Conservation (phyloP, 2,329 filamentous ascomycete genomes). For the Hirsutella minnesotensis region DNA sequence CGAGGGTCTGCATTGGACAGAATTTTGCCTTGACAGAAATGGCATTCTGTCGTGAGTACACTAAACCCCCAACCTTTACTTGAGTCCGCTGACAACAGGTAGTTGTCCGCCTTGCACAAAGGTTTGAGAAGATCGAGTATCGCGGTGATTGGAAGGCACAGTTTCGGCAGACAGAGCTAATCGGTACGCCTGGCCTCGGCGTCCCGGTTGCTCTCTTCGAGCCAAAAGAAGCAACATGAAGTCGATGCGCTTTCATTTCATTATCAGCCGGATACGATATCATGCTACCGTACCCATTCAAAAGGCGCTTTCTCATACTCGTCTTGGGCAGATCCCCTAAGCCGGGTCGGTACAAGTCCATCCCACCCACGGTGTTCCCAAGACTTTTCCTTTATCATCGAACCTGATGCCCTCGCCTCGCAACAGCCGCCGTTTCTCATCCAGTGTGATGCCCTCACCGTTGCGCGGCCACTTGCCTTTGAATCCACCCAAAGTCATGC, state of each 20-base stretch:
- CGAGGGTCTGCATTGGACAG: slow-evolving; percentile 65
- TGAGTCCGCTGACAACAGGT: not conserved
- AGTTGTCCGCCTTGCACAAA: slow-evolving; percentile 44
- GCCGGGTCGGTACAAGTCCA: slow-evolving; percentile 17
- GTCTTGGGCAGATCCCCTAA: too few relatives aligned
- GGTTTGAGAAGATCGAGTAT: slow-evolving; percentile 42
- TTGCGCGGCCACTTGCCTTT: slow-evolving; percentile 52
- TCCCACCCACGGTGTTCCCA: slow-evolving; percentile 41
- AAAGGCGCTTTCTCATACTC: too few relatives aligned
- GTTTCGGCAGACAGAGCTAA: slow-evolving; percentile 29
- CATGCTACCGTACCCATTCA: too few relatives aligned
- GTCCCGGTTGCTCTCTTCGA: slow-evolving; percentile 28
- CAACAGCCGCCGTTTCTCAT: slow-evolving; percentile 52
- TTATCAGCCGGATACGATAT: not conserved
- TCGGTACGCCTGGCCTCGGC: slow-evolving; percentile 29
- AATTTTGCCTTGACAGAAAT: slow-evolving; percentile 75
- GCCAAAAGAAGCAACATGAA: slow-evolving; percentile 1
- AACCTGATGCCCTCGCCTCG: slow-evolving; percentile 53
- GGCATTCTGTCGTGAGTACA: slow-evolving; percentile 13
- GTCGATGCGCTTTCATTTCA: too few relatives aligned
- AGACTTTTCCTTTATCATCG: slow-evolving; percentile 44
- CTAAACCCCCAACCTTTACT: not conserved
- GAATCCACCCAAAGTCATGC: slow-evolving; percentile 60
- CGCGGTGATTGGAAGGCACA: slow-evolving; percentile 32
- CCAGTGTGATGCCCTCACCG: slow-evolving; percentile 49